Evolutionary conservation across 2,329 filamentous ascomycete species (phyloP).

Genomic region (Aureobasidium sp.): DNA sequence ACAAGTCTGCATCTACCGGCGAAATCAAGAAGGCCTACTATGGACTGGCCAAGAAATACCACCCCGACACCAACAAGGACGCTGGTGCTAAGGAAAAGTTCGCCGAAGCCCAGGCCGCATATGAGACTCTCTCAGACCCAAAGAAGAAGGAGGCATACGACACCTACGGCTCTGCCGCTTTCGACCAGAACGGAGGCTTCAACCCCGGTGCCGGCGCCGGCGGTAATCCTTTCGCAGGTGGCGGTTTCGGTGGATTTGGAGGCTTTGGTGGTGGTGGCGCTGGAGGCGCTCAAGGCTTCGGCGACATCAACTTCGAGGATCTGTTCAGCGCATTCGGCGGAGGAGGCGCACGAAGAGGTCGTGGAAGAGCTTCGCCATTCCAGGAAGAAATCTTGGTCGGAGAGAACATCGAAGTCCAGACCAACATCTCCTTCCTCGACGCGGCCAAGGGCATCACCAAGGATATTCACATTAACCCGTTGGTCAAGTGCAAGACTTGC

Average conservation of each 20-base stretch:
- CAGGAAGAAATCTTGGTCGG: slow-evolving; percentile 80
- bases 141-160: slow-evolving; percentile 92
- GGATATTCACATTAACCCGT: slow-evolving; percentile 77
- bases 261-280: slow-evolving; percentile 40
- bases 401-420: slow-evolving; percentile 91
- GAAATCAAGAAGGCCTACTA: slow-evolving; percentile 99
- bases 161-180: slow-evolving; percentile 76
- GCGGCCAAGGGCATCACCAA: slow-evolving; percentile 86
- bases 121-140: slow-evolving; percentile 86
- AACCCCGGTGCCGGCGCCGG: slow-evolving; percentile 62
- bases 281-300: slow-evolving; percentile 46
- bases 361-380: slow-evolving; percentile 59
- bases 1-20: slow-evolving; percentile 67
- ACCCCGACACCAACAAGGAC: slow-evolving; percentile 98
- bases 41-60: slow-evolving; percentile 91
- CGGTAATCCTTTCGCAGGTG: slow-evolving; percentile 51
- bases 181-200: slow-evolving; percentile 58
- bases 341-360: slow-evolving; percentile 46
- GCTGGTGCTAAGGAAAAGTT: slow-evolving; percentile 90
- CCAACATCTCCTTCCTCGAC: slow-evolving; percentile 91
- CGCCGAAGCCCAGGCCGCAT: slow-evolving; percentile 83
- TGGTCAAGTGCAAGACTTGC: slow-evolving; percentile 76
- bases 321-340: slow-evolving; percentile 81
- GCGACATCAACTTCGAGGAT: slow-evolving; percentile 93
- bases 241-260: slow-evolving; percentile 36